phyloP scores from a whole-genome alignment of 257 asterid species.

The Capsicum rhomboideum region DNA sequence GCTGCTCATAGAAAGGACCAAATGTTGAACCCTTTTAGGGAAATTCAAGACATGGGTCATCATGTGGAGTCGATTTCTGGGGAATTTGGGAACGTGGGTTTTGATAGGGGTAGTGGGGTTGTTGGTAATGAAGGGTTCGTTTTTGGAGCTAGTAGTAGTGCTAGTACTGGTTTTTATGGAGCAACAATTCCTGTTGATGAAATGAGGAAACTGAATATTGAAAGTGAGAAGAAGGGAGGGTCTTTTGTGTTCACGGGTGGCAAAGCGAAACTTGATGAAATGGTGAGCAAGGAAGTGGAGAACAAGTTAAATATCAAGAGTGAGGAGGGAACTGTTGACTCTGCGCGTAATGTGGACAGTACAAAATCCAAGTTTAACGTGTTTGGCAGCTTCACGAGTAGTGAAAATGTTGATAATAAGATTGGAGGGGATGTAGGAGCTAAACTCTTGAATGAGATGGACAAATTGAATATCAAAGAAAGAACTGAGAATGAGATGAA shows the following conservation, averaged over 20 bases:
- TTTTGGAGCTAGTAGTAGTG: conserved; percentile 23
- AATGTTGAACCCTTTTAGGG: conserved; percentile 26
- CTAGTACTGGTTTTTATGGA: too few relatives aligned
- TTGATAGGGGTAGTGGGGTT: conserved; percentile 17
- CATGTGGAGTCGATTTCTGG: conserved; percentile 21
- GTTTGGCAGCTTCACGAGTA: not conserved
- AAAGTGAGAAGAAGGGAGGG: conserved; percentile 9
- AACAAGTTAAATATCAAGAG: conserved; percentile 43
- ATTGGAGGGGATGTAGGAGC: conserved; percentile 15
- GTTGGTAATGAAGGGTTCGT: conserved; percentile 9
- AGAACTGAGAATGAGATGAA: conserved; percentile 8
- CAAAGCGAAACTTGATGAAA: not conserved
- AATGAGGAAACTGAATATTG: conserved; percentile 39
- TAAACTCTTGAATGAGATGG: conserved; percentile 47
- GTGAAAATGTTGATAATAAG: conserved; percentile 5
- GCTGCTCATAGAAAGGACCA: conserved; percentile 5
- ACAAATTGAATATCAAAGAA: conserved; percentile 50
- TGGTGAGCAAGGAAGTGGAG: conserved; percentile 38
- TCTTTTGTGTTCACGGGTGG: not conserved
- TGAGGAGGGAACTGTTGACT: conserved; percentile 14
- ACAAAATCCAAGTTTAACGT: conserved; percentile 3
- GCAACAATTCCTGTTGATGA: conserved; percentile 33
- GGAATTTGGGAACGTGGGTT: not conserved
- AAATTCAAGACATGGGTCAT: conserved; percentile 5
- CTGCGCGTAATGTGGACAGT: not conserved